Evolutionary conservation across 345 rosid genomes (phyloP).

Genomic region (Eucalyptus viminalis): DNA sequence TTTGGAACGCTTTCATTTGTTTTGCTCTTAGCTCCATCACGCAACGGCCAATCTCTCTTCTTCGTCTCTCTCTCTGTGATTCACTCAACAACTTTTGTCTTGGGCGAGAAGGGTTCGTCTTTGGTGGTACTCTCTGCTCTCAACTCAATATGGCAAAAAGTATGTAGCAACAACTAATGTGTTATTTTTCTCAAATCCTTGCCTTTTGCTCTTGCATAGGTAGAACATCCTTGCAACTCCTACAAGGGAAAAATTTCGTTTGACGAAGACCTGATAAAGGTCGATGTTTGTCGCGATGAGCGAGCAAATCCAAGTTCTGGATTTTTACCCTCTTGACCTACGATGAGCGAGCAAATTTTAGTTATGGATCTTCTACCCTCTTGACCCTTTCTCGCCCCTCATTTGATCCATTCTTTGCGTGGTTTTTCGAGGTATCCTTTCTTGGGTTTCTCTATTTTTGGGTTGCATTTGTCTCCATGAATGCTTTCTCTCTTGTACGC

Average conservation of each 20-base stretch:
- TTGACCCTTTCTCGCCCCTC: background rate
- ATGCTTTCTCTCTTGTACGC: background rate
- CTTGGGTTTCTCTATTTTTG: background rate
- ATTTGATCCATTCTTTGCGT: background rate
- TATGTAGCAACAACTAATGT: too few relatives aligned
- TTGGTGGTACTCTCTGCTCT: accelerated
- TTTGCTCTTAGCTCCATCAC: too few relatives aligned
- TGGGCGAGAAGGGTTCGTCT: too few relatives aligned
- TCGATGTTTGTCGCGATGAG: background rate
- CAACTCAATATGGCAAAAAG: too few relatives aligned
- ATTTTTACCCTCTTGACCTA: too few relatives aligned
- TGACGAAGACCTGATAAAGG: accelerated
- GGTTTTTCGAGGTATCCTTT: background rate
- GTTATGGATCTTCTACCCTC: background rate
- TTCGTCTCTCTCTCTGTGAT: too few relatives aligned
- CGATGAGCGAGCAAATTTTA: background rate
- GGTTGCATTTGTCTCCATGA: too few relatives aligned
- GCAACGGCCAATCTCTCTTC: too few relatives aligned
- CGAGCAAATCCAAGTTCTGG: too few relatives aligned
- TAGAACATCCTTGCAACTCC: background rate
- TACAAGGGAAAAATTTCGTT: background rate
- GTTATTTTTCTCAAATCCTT: background rate
- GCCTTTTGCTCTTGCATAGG: background rate
- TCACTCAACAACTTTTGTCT: too few relatives aligned
- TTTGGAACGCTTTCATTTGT: too few relatives aligned